A percentile compares a stretch with the other conserved stretches of the same genome.
Conservation (phyloP, 2,329 filamentous ascomycete species). For the Seiridium cupressi region DNA sequence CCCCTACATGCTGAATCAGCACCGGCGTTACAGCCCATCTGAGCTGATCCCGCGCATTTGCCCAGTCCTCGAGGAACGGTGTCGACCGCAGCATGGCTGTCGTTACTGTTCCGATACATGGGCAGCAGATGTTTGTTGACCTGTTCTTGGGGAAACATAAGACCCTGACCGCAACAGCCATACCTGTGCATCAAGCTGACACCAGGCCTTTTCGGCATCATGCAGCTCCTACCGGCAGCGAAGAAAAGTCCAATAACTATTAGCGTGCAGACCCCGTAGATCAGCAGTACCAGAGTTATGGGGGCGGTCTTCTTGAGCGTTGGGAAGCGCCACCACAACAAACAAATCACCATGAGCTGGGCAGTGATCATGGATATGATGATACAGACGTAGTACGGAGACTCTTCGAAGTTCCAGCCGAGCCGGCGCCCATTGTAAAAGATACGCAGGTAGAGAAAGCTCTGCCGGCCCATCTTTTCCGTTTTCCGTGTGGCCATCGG, state of each 20-base stretch:
- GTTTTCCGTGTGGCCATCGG: conserved; percentile 13
- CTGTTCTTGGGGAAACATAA: conserved; percentile 21
- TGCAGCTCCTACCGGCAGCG: conserved; percentile 19
- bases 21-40: conserved; percentile 26
- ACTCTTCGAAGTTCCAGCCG: conserved; percentile 25
- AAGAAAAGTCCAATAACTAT: conserved; percentile 23
- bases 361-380: conserved; percentile 11
- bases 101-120: conserved; percentile 12
- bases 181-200: conserved; percentile 21
- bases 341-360: conserved; percentile 10
- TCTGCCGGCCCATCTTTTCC: conserved; percentile 14
- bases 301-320: conserved; percentile 13
- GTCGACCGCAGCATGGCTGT: conserved; percentile 18
- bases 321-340: conserved; percentile 12
- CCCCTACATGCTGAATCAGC: conserved; percentile 26
- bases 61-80: conserved; percentile 24
- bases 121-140: conserved; percentile 20
- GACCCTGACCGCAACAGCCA: conserved; percentile 25
- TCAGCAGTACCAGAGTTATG: conserved; percentile 11
- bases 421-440: conserved; percentile 26
- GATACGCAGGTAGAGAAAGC: conserved; percentile 23
- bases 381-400: conserved; percentile 17
- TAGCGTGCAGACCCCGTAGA: conserved; percentile 17
- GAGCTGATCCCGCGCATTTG: conserved; percentile 14
- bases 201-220: conserved; percentile 15